These are phyloP conservation scores for Neobulgaria alba DNA, from an alignment of 2,329 filamentous ascomycete species.

Conservation along the genomic window DNA sequence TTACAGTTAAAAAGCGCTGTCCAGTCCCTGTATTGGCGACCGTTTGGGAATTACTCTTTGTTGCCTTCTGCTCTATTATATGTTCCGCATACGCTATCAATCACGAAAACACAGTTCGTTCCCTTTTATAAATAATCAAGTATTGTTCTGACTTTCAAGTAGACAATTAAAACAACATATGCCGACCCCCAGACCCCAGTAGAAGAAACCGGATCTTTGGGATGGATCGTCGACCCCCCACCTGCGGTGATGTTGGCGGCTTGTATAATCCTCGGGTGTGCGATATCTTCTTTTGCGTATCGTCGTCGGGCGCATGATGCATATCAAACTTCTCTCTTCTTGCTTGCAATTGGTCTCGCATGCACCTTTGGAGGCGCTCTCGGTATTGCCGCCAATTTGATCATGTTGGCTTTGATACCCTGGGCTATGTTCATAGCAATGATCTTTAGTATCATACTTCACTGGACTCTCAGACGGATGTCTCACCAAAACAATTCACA, in stretches of 20 bases:
- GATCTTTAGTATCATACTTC: constrained; percentile 26
- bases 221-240: constrained; percentile 26
- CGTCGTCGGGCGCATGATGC: constrained; percentile 27
- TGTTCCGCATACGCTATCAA: constrained; percentile 24
- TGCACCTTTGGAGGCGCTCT: constrained; percentile 21
- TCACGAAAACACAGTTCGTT: constrained; percentile 15
- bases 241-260: constrained; percentile 29
- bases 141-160: constrained; percentile 4
- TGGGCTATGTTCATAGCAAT: constrained; percentile 32
- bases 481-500: constrained; percentile 13
- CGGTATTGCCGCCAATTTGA: constrained; percentile 24
- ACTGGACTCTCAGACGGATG: constrained; percentile 17
- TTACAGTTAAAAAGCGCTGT: constrained; percentile 6
- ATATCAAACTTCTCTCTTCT: constrained; percentile 28
- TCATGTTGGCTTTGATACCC: constrained; percentile 30
- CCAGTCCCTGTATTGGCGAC: constrained; percentile 12
- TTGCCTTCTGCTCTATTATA: constrained; percentile 14
- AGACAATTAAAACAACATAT: not conserved
- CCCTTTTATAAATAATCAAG: not conserved
- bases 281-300: constrained; percentile 31
- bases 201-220: constrained; percentile 11
- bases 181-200: not conserved
- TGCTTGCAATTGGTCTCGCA: constrained; percentile 19
- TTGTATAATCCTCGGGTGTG: constrained; percentile 30
- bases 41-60: constrained; percentile 19